Base-by-base conservation (phyloP, 1,284 basidiomycete genomes). In the Cutaneotrichosporon dermatis region DNA sequence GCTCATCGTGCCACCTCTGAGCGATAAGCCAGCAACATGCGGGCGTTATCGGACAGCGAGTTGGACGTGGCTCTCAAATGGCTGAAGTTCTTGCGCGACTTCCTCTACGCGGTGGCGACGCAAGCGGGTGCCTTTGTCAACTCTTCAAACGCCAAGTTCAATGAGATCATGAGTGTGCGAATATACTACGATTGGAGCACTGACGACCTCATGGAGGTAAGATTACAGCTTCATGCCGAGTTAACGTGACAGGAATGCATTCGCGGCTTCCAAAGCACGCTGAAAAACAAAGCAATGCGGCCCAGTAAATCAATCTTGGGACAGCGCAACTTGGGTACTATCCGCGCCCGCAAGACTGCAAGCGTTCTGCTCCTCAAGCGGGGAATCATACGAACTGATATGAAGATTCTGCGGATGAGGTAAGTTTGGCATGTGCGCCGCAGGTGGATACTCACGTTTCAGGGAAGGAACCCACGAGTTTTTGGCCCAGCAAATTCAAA, bases 31-130 rank as follows among this genome's bases (percentile, higher is more conserved):
- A 92, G 92, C 57, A 88, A 90, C 58, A 90, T 98, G 91, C 87
- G 88, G 65, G 88, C 92, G 11, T 76, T 99, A 68, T 87, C 83
- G 40, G 94, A 96, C 70, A 93, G 95, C 79, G 95, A 98, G 79
- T 90, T 98, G 35, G 95, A 98, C 72, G 89, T 99, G 58, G 95
- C 94, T 9, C 93, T 98, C 81, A 96, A 94, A 74, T 99, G 96
- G 96, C 79, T 98, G 54, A 92, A 92, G 88, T 96, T 96, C 80
- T 74, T 99, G 71, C 83, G 89, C 57, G 91, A 95, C 76, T 99
- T 94, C 80, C 97, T 98, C 81, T 88, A 96, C 73, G 93, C 92
- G 89, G 86, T 42, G 96, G 96, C 6, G 90, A 96, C 74, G 90
- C 91, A 13, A 88, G 88, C 12, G 86, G 5, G 79, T 98, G 9